Percentiles rank a stretch among this genome's conserved stretches.
Evolutionary conservation across 2,329 filamentous ascomycete genomes (phyloP).

Genomic region (Fusarium nodosum): DNA sequence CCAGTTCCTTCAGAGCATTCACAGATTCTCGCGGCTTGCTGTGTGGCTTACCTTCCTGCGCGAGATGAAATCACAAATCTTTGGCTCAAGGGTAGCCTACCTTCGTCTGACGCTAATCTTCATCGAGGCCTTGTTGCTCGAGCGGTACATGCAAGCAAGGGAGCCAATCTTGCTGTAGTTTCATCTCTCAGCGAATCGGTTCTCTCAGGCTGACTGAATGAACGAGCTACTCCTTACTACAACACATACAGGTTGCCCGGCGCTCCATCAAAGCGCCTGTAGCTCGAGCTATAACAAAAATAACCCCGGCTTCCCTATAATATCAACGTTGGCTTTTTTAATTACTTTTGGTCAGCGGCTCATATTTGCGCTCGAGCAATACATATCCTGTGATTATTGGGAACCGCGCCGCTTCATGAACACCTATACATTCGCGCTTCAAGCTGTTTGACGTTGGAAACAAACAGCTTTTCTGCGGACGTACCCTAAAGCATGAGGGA

Average conservation of each 20-base stretch:
- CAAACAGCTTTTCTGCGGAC: neutral
- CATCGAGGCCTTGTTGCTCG: constrained; percentile 56
- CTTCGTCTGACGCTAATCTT: constrained; percentile 55
- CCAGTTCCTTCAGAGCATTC: constrained; percentile 85
- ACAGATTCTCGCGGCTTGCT: constrained; percentile 83
- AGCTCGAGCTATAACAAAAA: neutral
- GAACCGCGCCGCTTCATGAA: neutral
- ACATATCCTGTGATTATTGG: neutral
- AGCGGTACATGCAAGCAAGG: constrained; percentile 60
- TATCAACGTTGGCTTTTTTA: neutral
- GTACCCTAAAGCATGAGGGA: neutral
- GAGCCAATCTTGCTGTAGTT: constrained; percentile 52
- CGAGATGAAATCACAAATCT: constrained; percentile 94
- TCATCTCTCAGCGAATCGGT: constrained; percentile 57
- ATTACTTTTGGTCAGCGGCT: neutral
- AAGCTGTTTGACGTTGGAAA: neutral
- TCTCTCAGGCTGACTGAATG: constrained; percentile 28
- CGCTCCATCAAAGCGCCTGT: neutral
- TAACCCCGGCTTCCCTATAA: neutral
- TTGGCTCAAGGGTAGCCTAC: constrained; percentile 85
- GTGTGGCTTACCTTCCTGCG: constrained; percentile 87
- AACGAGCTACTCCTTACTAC: neutral
- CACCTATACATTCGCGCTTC: neutral
- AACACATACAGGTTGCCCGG: constrained; percentile 4
- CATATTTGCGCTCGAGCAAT: neutral